These are phyloP conservation scores for Kazachstania sp. DNA, from an alignment of 1,139 yeast species.

Conservation along the genomic window DNA sequence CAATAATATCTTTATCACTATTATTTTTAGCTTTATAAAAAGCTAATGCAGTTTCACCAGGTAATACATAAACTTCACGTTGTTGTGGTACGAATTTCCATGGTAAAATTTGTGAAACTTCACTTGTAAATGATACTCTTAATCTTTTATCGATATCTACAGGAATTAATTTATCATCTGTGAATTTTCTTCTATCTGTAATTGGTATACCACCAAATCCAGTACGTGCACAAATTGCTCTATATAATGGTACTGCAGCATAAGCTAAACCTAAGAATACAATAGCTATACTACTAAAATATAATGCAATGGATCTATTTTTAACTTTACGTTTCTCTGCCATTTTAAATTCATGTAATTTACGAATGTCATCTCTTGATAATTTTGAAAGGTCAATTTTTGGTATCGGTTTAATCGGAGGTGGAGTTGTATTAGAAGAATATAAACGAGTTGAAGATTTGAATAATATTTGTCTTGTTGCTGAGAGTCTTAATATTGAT, in stretches of 20 bases:
- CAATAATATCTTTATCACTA: conserved; percentile 83
- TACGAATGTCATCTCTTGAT: conserved; percentile 30
- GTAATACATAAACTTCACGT: conserved; percentile 83
- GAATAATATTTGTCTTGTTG: background rate
- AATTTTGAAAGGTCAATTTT: conserved; percentile 26
- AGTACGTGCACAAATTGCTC: conserved; percentile 88
- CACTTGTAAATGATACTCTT: conserved; percentile 79
- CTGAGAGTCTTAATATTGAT: background rate
- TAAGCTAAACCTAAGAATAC: conserved; percentile 74
- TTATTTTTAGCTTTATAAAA: conserved; percentile 87
- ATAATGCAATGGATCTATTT: conserved; percentile 53
- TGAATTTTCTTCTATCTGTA: conserved; percentile 70
- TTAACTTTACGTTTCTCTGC: conserved; percentile 30
- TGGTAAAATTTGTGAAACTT: conserved; percentile 82
- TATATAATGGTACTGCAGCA: conserved; percentile 86
- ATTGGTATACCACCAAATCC: conserved; percentile 96
- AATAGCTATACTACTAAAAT: conserved; percentile 62
- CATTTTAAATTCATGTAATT: conserved; percentile 29
- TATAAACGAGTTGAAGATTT: background rate
- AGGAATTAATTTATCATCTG: conserved; percentile 81
- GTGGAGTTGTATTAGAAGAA: background rate
- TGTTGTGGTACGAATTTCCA: conserved; percentile 97
- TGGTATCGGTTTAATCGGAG: background rate
- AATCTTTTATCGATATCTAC: conserved; percentile 81
- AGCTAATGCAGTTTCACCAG: conserved; percentile 97